phyloP scores from a whole-genome alignment of 345 rosid genomes.

The Salix suchowensis region DNA sequence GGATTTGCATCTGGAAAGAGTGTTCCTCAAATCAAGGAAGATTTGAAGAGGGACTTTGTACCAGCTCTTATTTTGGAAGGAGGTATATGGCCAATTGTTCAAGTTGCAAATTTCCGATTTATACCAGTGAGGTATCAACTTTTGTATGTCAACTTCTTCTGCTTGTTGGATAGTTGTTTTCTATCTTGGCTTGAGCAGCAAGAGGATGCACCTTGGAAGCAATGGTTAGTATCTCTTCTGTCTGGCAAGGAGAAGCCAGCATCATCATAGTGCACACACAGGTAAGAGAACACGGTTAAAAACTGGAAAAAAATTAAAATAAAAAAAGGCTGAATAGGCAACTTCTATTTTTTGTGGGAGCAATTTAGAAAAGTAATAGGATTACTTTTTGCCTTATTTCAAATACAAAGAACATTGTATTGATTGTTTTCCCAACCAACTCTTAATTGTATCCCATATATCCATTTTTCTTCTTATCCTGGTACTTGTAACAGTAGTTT shows the following conservation, averaged over 20 bases:
- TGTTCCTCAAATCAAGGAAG: constrained; percentile 26
- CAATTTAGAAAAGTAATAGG: not conserved
- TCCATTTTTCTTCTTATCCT: too few relatives aligned
- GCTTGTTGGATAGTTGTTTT: constrained; percentile 44
- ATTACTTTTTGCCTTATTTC: too few relatives aligned
- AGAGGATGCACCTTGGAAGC: constrained; percentile 41
- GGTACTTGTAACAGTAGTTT: too few relatives aligned
- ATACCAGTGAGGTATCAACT: constrained; percentile 41
- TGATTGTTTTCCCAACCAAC: too few relatives aligned
- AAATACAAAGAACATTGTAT: too few relatives aligned
- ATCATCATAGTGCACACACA: not conserved
- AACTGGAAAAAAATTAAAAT: not conserved
- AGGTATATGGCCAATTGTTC: constrained; percentile 34
- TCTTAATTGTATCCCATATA: too few relatives aligned
- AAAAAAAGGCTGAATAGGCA: not conserved
- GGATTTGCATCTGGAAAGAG: constrained; percentile 39
- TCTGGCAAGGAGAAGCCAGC: constrained; percentile 6
- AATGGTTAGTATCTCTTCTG: constrained; percentile 24
- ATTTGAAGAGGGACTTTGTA: constrained; percentile 32
- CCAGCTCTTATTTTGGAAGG: constrained; percentile 34
- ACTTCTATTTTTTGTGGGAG: not conserved
- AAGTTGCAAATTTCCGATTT: constrained; percentile 31
- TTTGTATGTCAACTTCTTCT: constrained; percentile 34
- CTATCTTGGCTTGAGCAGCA: constrained; percentile 47
- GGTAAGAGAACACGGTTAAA: not conserved